phyloP scores from a whole-genome alignment of 2,329 filamentous ascomycete species.

The Apiospora phragmitis region DNA sequence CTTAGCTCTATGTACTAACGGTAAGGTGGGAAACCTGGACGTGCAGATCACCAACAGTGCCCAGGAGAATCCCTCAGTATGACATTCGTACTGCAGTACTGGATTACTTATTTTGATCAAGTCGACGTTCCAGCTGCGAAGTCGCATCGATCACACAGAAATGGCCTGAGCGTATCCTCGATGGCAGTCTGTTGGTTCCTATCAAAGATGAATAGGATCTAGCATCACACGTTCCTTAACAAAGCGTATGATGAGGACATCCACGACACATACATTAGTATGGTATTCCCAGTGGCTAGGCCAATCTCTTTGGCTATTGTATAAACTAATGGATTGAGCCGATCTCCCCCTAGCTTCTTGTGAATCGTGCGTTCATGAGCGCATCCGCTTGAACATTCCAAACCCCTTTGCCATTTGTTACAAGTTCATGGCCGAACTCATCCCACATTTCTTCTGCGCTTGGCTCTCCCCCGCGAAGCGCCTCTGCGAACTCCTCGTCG shows the following conservation, averaged over 20 bases:
- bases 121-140: background rate
- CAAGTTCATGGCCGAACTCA: conserved; percentile 36
- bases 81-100: background rate
- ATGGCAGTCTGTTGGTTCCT: background rate
- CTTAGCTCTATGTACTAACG: background rate
- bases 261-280: background rate
- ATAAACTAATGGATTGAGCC: background rate
- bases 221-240: background rate
- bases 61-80: background rate
- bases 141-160: background rate
- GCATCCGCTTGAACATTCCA: conserved; percentile 38
- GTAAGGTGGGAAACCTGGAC: background rate
- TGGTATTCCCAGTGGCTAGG: background rate
- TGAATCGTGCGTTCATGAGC: conserved; percentile 30
- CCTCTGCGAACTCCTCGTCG: conserved; percentile 24
- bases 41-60: background rate
- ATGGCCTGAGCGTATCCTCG: background rate
- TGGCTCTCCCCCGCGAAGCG: conserved; percentile 13
- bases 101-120: background rate
- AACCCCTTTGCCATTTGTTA: conserved; percentile 29
- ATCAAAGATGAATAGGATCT: background rate
- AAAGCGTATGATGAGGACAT: background rate
- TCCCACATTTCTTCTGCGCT: conserved; percentile 30
- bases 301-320: background rate
- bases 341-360: conserved; percentile 9